Evolutionary conservation across 2,329 filamentous ascomycete genomes (phyloP).

Genomic region (Alternaria hordeiaustralica): DNA sequence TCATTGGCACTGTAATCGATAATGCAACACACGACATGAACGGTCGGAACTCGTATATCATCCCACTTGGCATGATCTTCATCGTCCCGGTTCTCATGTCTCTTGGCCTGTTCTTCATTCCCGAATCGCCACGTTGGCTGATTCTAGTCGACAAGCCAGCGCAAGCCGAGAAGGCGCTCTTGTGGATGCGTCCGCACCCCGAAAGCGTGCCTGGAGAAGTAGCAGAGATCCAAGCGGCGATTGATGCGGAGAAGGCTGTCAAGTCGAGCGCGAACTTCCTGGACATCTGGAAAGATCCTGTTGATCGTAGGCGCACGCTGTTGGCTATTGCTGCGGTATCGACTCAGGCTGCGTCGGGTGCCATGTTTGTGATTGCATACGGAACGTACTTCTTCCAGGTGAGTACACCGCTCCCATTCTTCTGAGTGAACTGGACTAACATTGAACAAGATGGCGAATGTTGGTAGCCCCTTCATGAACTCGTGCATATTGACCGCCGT

Average conservation of each 20-base stretch:
- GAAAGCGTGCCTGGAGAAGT: conserved; percentile 30
- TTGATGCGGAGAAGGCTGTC: conserved; percentile 49
- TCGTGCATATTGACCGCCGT: conserved; percentile 62
- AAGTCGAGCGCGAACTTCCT: conserved; percentile 59
- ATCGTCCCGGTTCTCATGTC: conserved; percentile 57
- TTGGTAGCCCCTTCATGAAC: conserved; percentile 60
- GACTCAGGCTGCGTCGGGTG: conserved; percentile 61
- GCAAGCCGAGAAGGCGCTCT: conserved; percentile 26
- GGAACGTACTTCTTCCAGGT: conserved; percentile 43
- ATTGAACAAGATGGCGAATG: conserved; percentile 32
- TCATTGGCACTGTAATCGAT: conserved; percentile 58
- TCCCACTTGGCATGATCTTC: conserved; percentile 62
- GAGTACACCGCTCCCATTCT: neutral
- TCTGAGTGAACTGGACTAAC: neutral
- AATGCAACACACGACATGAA: conserved; percentile 51
- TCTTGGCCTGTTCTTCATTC: conserved; percentile 46
- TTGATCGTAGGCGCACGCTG: conserved; percentile 60
- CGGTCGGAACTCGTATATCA: conserved; percentile 46
- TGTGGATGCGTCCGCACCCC: conserved; percentile 38
- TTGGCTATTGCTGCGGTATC: conserved; percentile 58
- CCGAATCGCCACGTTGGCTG: conserved; percentile 55
- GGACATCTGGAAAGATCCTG: conserved; percentile 59
- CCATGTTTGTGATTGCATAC: conserved; percentile 56
- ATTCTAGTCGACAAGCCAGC: conserved; percentile 28
- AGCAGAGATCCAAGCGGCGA: conserved; percentile 35